Evolutionary conservation across 768 basidiomycete species (phyloP), one percentile per base, ranked within the genome.

Genomic region (Phaeotremella fagi): DNA sequence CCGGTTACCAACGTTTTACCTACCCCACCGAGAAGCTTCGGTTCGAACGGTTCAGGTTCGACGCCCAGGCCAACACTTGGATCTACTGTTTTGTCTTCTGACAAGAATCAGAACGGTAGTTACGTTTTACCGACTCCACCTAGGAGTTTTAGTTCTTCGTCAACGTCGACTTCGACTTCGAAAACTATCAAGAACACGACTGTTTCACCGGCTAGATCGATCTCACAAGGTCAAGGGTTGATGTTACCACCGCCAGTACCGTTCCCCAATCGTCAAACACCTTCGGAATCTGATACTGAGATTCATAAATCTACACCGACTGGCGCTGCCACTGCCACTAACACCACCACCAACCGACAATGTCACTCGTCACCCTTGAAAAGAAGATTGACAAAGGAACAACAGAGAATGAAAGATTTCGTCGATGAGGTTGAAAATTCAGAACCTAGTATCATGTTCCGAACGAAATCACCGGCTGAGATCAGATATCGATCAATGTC

Each of bases 231-330:
- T 5, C 35, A 15, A 16, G 62, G 60, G 2, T 29, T 66, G 35
- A 66, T 66, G 64, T 48, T 63, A 11, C 64, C 64, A 20, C 64
- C 64, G 1, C 59, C 64, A 15, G 55, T 66, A 15, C 64, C 64
- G n/a, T n/a, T n/a, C 1, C 23, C 55, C 4, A 41, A 41, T 41
- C 38, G 38, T 7, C 38, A 22, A 18, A 41, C 38, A 6, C 38
- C 38, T 14, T 11, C 38, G 11, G 38, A 41, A 12, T 22, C 38
- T n/a, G n/a, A n/a, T n/a, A n/a, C n/a, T n/a, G n/a, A n/a, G n/a
- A n/a, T n/a, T n/a, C n/a, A n/a, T n/a, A n/a, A n/a, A n/a, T n/a
- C n/a, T n/a, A n/a, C n/a, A n/a, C n/a, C n/a, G n/a, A n/a, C n/a
- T n/a, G n/a, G n/a, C n/a, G n/a, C n/a, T n/a, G n/a, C n/a, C n/a